Evolutionary conservation across 1,284 basidiomycete genomes (phyloP), one percentile per base, ranked within the genome.

Genomic region (Mycena sp.): DNA sequence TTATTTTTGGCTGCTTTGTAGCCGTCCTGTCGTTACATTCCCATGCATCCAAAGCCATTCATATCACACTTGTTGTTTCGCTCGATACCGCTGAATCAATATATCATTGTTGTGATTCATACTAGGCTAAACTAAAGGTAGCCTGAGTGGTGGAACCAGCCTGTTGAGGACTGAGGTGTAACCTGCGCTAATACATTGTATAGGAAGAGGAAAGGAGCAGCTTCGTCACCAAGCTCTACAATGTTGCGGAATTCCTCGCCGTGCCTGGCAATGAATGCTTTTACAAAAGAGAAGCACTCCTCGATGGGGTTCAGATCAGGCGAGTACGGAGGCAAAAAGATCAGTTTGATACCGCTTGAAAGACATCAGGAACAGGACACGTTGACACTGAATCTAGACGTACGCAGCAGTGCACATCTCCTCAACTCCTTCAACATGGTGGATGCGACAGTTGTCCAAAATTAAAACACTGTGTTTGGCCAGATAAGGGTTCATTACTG

Each of bases 301-400:
- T 71, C 68, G 50, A 66, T 71, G 4, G 69, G 70, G 26, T 70
- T 70, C 28, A 70, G 44, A 41, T 71, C 67, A 3, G 70, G 69
- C 1, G 69, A 71, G 50, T 71, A 70, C 1, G 69, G 60, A 1
- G 69, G 70, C 2, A 69, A 50, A 55, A 60, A 69, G 14, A 70
- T 26, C 2, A 68, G 57, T 28, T 55, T 58, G 16, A 67, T 50
- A 4, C 63, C 60, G 6, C 67, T n/a, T n/a, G n/a, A n/a, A n/a
- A n/a, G n/a, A n/a, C n/a, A n/a, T 35, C 32, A 35, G 14, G 14
- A 14, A 35, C 32, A 35, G 28, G 9, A n/a, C n/a, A n/a, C n/a
- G 14, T 9, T 35, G 57, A 19, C 38, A 17, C 6, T 41, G 16
- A 16, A 35, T 9, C 7, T 9, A 7, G 9, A 52, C 35, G 25